Base-by-base conservation (phyloP, 768 basidiomycete genomes). In the Mycena alexandri region DNA sequence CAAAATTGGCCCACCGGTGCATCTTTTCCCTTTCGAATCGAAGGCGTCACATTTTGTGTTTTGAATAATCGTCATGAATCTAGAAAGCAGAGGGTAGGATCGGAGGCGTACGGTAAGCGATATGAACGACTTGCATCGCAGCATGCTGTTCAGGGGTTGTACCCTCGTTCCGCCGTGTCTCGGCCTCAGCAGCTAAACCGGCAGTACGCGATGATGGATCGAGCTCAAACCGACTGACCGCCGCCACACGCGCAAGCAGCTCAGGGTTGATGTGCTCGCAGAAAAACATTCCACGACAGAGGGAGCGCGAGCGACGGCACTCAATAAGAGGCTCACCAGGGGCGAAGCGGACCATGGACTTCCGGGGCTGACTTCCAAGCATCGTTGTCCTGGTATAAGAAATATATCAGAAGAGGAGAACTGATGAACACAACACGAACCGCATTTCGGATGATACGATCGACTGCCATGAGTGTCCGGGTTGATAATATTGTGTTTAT, bases 181-280 rank as follows among this genome's bases (percentile, higher is more conserved):
- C 62, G 4, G n/a, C 17, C 55, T 63, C 44, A 5, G 62, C 55
- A 1, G 21, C 12, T 2, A 63, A n/a, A 17, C 56, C n/a, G 6
- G 33, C 34, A 2, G 46, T 19, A 19, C 53, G 44, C 10, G 53
- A 11, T 1, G 33, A 22, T 7, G 53, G 44, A 44, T 61, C 42
- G 12, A 56, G 21, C 22, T 63, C 53, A 44, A n/a, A 57, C n/a
- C 54, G 62, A 11, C 29, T 29, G 38, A 14, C 9, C 14, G 38
- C 38, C 11, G 11, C 11, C 38, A 17, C 24, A 11, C n/a, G 17
- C 10, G 3, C 2, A 1, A 42, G 33, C 24, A 38, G 54, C 8
- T 6, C 17, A 11, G 12, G 41, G 25, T 56, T 36, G 24, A 56
- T 25, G 16, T 16, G 13, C 36, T 42, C 41, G 29, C 38, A 38